Evolutionary conservation across 2,329 filamentous ascomycete genomes (phyloP), one percentile per base, ranked within the genome.

Genomic region (Coleophoma cylindrospora): DNA sequence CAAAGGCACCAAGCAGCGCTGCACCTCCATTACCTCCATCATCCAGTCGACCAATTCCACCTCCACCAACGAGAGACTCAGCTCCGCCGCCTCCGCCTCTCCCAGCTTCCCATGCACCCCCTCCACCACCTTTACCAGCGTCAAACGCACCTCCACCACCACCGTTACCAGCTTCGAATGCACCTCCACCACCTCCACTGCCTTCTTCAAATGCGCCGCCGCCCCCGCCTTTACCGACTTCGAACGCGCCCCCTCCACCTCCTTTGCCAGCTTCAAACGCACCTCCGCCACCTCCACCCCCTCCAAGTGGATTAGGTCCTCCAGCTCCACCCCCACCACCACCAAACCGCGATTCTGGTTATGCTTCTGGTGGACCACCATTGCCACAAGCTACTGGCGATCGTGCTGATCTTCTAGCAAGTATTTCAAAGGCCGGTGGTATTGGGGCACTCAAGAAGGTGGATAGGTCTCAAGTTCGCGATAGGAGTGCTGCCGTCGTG

Each of bases 371-470:
- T 22, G 73, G 73, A 1, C 76, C 81, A 2, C 68, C 68, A 3
- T 56, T 74, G 13, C 71, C 76, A 3, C 54, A 66, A 11, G 68
- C 67, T 11, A 68, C 69, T 34, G 74, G 75, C 36, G 55, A 68
- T 47, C 84, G 79, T 59, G 74, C 74, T 55, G 86, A 81, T 49
- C 70, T 89, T 64, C 72, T 87, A 57, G 85, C 83, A 41, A 81
- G 86, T 62, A 94, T 94, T 55, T 84, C 87, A 55, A 81, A 81
- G 46, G 80, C 83, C 13, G 83, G 83, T 40, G 83, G 83, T 52
- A 81, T 86, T 53, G 79, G 73, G 21, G 73, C 83, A 19, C 75
- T 94, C 61, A 90, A 85, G 70, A 92, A 91, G 70, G 87, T 92
- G 33, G 83, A 87, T 55, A 78, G 82, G 53, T 70, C 62, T 53